Evolutionary conservation across 2,329 filamentous ascomycete genomes (phyloP).

Genomic region (Pyrenochaeta sp.): DNA sequence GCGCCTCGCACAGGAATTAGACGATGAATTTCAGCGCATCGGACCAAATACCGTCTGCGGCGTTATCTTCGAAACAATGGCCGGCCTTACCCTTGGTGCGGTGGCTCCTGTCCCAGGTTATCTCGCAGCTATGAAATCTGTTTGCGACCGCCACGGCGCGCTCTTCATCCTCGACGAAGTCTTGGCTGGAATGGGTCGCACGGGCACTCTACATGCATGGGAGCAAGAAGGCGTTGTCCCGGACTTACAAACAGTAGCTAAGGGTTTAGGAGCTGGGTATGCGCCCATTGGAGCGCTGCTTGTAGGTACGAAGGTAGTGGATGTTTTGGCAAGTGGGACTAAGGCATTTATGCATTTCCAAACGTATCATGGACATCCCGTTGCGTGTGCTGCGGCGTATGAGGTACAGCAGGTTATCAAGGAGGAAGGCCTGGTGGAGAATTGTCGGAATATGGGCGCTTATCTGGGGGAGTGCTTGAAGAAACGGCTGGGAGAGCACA

Average conservation of each 20-base stretch:
- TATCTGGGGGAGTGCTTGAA: slow-evolving; percentile 57
- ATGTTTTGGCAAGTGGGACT: slow-evolving; percentile 52
- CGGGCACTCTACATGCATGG: slow-evolving; percentile 67
- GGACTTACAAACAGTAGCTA: slow-evolving; percentile 71
- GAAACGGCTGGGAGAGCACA: slow-evolving; percentile 52
- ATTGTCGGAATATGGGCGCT: slow-evolving; percentile 63
- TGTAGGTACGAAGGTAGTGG: slow-evolving; percentile 59
- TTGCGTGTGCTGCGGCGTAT: slow-evolving; percentile 67
- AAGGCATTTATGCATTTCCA: slow-evolving; percentile 66
- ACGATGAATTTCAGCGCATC: slow-evolving; percentile 68
- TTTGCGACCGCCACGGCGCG: slow-evolving; percentile 75
- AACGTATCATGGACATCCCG: slow-evolving; percentile 69
- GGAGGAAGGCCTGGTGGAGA: slow-evolving; percentile 64
- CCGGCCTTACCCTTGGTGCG: slow-evolving; percentile 73
- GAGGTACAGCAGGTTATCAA: slow-evolving; percentile 68
- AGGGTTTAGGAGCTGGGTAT: slow-evolving; percentile 70
- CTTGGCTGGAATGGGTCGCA: slow-evolving; percentile 71
- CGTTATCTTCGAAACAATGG: slow-evolving; percentile 76
- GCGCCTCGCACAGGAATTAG: slow-evolving; percentile 69
- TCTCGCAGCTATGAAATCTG: slow-evolving; percentile 68
- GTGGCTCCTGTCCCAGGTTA: slow-evolving; percentile 72
- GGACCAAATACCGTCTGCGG: slow-evolving; percentile 72
- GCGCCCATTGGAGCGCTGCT: slow-evolving; percentile 68
- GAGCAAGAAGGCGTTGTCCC: slow-evolving; percentile 65
- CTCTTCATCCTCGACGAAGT: slow-evolving; percentile 80